Base-by-base conservation (phyloP, 257 asterid species). In the Nicotiana attenuata region DNA sequence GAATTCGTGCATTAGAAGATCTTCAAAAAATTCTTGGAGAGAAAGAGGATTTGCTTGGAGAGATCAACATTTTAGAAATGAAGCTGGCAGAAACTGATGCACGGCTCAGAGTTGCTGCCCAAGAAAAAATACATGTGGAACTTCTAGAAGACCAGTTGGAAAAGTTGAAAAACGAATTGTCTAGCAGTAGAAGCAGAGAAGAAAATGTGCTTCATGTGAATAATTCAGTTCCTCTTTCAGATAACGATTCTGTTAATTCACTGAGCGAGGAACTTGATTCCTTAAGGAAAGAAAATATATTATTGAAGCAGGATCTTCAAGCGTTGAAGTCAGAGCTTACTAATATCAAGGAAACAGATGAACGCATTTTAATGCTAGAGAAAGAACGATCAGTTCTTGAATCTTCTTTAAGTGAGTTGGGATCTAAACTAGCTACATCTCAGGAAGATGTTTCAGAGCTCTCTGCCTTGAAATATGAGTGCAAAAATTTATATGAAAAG, bases 21-120 rank as follows among this genome's bases (percentile, higher is more conserved):
- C 97, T 92, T 83, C 93, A 88, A 76, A 90, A 84, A 81, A 87
- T 92, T 88, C 81, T 88, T 81, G 82, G 81, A 14, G 97, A 96
- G 83, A 96, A 96, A 87, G 98, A 94, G 89, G 81, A 86, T 45
- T 89, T 96, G 88, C 97, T 89, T 91, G 93, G 92, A 69, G 94
- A 96, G 90, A 91, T 96, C 71, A 92, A 87, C 81, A 45, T 9
- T 81, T 89, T 94, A 91, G 94, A 94, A 91, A 85, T 87, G 89
- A 96, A 92, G 88, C 88, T 94, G 79, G 97, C 94, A 31, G 97
- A 96, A 89, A 96, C 97, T 78, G 98, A 92, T 89, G 94, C 91
- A 29, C 91, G 90, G 28, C 92, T 96, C 85, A 93, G 87, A 88
- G 91, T 90, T 86, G 95, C 97, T 68, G 92, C 96, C 84, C 93